Base-by-base conservation (phyloP, 192 early-diverging fungal species). In the Jimgerdemannia lactiflua region DNA sequence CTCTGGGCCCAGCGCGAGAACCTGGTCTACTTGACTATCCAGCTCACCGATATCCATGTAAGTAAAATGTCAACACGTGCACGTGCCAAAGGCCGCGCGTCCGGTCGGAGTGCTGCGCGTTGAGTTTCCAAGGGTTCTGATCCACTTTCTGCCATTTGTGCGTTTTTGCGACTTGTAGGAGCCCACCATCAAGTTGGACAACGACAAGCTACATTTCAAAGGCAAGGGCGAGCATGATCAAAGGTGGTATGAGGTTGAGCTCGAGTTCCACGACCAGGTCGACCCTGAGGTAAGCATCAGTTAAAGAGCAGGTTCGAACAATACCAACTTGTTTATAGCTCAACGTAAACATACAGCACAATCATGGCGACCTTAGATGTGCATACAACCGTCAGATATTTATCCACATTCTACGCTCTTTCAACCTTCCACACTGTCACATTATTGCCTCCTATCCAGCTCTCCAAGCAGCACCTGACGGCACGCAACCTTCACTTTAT, bases 1-100 rank as follows among this genome's bases (percentile, higher is more conserved):
- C 90, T 94, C 77, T 98, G 96, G 95, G 97, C 97, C 42, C 95
- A 98, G 79, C 90, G 93, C 78, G 82, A 87, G 64, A 90, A 94
- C 70, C 80, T 93, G 70, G 76, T 97, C 73, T 97, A 89, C 80
- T 75, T 98, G 40, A 98, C 97, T 9, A 87, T 98, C 76, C 88
- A 93, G 67, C 75, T 96, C 19, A 64, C 83, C 73, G 95, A 98
- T 75, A 83, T 91, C 42, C 83, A 84, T 39, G 84, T 88, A 75
- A 54, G 71, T 39, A 29, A 29, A 29, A 29, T 29, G 29, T 29
- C 29, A 29, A 29, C 29, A 29, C 29, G 39, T 29, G 29, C 29
- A 29, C 29, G 29, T 29, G 29, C 29, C 29, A 29, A 29, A 29
- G 29, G 29, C 29, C 29, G 29, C 29, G 29, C 29, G 29, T 29